These are phyloP conservation scores for Wickerhamomyces hampshirensis DNA, from an alignment of 805 yeast genomes.

Conservation along the genomic window DNA sequence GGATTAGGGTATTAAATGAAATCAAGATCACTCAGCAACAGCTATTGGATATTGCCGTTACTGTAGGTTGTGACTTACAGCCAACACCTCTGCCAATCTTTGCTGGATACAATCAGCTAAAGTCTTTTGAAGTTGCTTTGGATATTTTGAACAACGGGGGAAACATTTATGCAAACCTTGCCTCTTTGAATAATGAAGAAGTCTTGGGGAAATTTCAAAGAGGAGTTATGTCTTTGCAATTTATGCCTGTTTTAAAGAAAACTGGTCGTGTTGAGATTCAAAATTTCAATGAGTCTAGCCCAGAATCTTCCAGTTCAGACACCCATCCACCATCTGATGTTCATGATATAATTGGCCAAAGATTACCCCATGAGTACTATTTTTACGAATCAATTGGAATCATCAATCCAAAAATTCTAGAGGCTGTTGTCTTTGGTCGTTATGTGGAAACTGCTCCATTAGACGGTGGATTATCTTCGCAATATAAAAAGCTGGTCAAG, in stretches of 20 bases:
- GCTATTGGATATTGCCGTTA: slow-evolving; percentile 68
- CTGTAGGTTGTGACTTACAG: slow-evolving; percentile 76
- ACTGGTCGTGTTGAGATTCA: slow-evolving; percentile 67
- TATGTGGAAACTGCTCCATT: slow-evolving; percentile 60
- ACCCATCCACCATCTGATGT: slow-evolving; percentile 59
- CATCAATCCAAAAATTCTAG: slow-evolving; percentile 56
- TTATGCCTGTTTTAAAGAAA: slow-evolving; percentile 65
- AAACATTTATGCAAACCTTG: slow-evolving; percentile 43
- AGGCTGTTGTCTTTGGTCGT: slow-evolving; percentile 61
- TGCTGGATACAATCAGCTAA: slow-evolving; percentile 24
- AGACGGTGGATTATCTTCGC: slow-evolving; percentile 54
- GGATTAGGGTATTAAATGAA: slow-evolving; percentile 51
- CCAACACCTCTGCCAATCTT: slow-evolving; percentile 53
- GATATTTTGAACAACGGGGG: slow-evolving; percentile 38
- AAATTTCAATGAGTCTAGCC: slow-evolving; percentile 31
- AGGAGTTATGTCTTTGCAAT: slow-evolving; percentile 65
- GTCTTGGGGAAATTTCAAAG: slow-evolving; percentile 51
- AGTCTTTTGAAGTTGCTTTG: slow-evolving; percentile 32
- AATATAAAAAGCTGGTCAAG: slow-evolving; percentile 53
- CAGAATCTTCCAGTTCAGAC: slow-evolving; percentile 1
- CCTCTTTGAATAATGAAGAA: slow-evolving; percentile 40
- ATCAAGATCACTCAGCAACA: slow-evolving; percentile 58
- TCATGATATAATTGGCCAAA: slow-evolving; percentile 76
- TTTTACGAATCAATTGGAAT: slow-evolving; percentile 80
- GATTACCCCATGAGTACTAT: slow-evolving; percentile 80